Conservation (phyloP, 306 rosid genomes). For the Pueraria montana region DNA sequence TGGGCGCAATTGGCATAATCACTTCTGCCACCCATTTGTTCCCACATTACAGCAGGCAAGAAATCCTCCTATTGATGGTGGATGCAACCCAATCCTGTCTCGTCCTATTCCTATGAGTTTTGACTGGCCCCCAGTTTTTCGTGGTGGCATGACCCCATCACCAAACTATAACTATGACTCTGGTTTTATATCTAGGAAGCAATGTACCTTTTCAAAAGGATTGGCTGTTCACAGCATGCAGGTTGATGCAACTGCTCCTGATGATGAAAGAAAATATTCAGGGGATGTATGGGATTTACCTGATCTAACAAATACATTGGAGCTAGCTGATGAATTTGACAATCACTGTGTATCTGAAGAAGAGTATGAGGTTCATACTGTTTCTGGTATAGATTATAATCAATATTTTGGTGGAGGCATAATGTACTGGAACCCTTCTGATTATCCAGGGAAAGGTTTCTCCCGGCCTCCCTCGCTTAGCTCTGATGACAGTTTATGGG, state of each 20-base stretch:
- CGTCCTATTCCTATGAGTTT: conserved; percentile 84
- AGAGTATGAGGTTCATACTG: conserved; percentile 91
- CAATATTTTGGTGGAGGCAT: conserved; percentile 96
- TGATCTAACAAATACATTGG: conserved; percentile 69
- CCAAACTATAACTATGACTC: conserved; percentile 74
- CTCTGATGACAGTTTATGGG: conserved; percentile 97
- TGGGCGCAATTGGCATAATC: conserved; percentile 94
- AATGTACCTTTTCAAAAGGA: conserved; percentile 70
- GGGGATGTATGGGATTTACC: conserved; percentile 75
- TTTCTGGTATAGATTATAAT: conserved; percentile 87
- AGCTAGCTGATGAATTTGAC: conserved; percentile 83
- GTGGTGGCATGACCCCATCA: conserved; percentile 76
- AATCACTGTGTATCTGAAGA: conserved; percentile 92
- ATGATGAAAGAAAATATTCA: conserved; percentile 77
- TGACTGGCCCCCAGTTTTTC: conserved; percentile 94
- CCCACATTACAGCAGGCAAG: conserved; percentile 79
- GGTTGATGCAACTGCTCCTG: conserved; percentile 57
- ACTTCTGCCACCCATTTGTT: conserved; percentile 80
- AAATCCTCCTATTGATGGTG: conserved; percentile 70
- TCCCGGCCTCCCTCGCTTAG: conserved; percentile 98
- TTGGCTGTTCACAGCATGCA: conserved; percentile 69
- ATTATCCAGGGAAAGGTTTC: conserved; percentile 81
- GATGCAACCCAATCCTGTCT: conserved; percentile 72
- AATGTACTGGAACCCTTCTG: conserved; percentile 98
- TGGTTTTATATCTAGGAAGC: conserved; percentile 79